These are phyloP conservation scores for Sporobolomyces phaffii DNA, from an alignment of 768 basidiomycete genomes.

Conservation along the genomic window DNA sequence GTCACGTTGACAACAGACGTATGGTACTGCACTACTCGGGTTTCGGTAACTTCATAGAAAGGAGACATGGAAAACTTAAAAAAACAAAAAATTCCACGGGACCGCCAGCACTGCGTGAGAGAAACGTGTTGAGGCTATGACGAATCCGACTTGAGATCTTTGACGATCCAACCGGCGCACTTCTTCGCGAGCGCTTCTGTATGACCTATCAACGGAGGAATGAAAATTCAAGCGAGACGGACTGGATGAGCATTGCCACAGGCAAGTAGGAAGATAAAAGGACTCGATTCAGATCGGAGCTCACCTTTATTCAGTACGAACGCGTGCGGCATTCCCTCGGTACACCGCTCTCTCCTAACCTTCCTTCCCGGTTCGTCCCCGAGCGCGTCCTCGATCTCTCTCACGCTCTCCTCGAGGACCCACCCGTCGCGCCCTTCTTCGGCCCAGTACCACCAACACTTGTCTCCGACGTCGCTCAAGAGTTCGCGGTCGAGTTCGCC, in stretches of 20 bases:
- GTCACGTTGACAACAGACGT: too few relatives aligned
- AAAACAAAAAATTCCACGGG: too few relatives aligned
- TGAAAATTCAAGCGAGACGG: too few relatives aligned
- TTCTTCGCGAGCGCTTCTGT: constrained; percentile 17
- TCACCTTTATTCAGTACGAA: constrained; percentile 29
- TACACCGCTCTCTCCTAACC: constrained; percentile 22
- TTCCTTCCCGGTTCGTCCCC: constrained; percentile 2
- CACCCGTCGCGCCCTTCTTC: constrained; percentile 27
- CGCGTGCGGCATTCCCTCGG: constrained; percentile 34
- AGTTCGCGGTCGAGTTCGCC: constrained; percentile 18
- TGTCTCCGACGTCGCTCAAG: background rate
- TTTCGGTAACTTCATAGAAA: too few relatives aligned
- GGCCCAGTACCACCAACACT: constrained; percentile 32
- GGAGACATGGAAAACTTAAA: too few relatives aligned
- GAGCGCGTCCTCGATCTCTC: constrained; percentile 22
- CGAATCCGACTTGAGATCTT: constrained; percentile 26
- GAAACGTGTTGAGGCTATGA: too few relatives aligned
- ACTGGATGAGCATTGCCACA: too few relatives aligned
- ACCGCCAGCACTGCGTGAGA: too few relatives aligned
- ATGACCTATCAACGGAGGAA: constrained; percentile 32
- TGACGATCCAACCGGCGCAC: constrained; percentile 31
- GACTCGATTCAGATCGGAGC: too few relatives aligned
- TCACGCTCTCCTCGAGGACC: constrained; percentile 12
- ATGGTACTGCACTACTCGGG: too few relatives aligned
- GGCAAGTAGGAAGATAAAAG: background rate